Percentiles rank a stretch among this genome's conserved stretches.
phyloP scores from a whole-genome alignment of 345 rosid genomes.

The Brassica carinata region DNA sequence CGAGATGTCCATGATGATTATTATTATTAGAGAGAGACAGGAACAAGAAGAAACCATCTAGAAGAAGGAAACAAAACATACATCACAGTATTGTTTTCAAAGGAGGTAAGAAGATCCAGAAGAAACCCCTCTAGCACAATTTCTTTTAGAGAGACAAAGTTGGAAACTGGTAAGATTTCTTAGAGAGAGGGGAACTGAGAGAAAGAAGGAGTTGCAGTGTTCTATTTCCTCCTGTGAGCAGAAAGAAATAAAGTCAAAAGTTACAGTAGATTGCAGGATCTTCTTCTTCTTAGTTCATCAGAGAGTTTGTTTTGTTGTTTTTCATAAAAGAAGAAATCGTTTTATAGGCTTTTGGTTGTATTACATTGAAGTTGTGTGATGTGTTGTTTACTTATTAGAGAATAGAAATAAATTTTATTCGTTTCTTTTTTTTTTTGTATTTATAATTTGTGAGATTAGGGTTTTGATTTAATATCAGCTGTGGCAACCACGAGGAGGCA shows the following conservation, averaged over 20 bases:
- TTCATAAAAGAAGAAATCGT: background rate
- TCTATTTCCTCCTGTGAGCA: conserved; percentile 18
- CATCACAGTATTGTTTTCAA: background rate
- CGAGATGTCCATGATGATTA: conserved; percentile 31
- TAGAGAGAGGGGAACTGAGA: conserved; percentile 12
- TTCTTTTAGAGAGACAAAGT: conserved; percentile 27
- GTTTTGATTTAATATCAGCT: conserved; percentile 44
- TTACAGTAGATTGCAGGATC: conserved; percentile 20
- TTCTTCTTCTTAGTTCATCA: conserved; percentile 25
- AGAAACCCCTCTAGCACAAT: conserved; percentile 4
- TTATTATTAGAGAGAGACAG: conserved; percentile 42
- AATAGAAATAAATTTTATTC: background rate
- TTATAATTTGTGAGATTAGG: conserved; percentile 25
- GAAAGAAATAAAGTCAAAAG: conserved; percentile 12
- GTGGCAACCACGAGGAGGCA: conserved; percentile 99
- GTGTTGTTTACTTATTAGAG: background rate
- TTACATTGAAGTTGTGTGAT: conserved; percentile 14
- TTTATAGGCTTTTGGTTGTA: conserved; percentile 4
- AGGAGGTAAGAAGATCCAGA: conserved; percentile 20
- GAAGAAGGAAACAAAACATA: conserved; percentile 15
- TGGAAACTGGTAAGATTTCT: background rate
- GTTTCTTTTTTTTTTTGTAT: background rate
- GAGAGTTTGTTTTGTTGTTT: conserved; percentile 6
- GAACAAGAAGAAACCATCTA: conserved; percentile 34
- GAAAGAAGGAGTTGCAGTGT: conserved; percentile 21